Evolutionary conservation across 2,329 filamentous ascomycete species (phyloP).

Genomic region (Nemania sp.): DNA sequence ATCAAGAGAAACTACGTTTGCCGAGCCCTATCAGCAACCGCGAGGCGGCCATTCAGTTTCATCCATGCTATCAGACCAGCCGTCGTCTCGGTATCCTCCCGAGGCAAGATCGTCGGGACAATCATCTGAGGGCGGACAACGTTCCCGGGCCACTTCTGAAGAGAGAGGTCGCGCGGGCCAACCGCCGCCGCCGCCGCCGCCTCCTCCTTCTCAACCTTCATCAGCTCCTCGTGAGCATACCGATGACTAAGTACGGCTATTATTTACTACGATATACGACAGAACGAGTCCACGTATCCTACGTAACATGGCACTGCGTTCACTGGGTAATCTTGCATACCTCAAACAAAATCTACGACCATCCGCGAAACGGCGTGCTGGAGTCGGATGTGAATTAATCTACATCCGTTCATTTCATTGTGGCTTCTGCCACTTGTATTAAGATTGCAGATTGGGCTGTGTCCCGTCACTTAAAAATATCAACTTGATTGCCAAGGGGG

Average conservation of each 20-base stretch:
- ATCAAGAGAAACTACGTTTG: slow-evolving; percentile 41
- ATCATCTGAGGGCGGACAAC: slow-evolving; percentile 37
- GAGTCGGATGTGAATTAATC: neutral
- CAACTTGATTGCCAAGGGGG: neutral
- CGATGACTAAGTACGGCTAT: neutral
- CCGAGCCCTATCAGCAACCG: slow-evolving; percentile 38
- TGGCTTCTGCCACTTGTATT: slow-evolving; percentile 20
- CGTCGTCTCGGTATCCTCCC: slow-evolving; percentile 36
- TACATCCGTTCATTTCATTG: slow-evolving; percentile 14
- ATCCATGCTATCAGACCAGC: slow-evolving; percentile 48
- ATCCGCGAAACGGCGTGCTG: slow-evolving; percentile 5
- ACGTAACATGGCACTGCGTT: neutral
- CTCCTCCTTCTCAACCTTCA: slow-evolving; percentile 1
- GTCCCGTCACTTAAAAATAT: slow-evolving; percentile 23
- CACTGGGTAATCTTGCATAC: neutral
- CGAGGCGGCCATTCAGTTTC: slow-evolving; percentile 49
- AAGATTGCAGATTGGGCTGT: slow-evolving; percentile 14
- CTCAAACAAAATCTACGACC: slow-evolving; percentile 8
- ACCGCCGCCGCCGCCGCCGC: slow-evolving; percentile 18
- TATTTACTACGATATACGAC: neutral
- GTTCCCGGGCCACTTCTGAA: slow-evolving; percentile 41
- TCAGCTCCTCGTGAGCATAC: slow-evolving; percentile 14
- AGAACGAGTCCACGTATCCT: neutral
- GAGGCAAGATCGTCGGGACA: slow-evolving; percentile 34
- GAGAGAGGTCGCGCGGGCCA: slow-evolving; percentile 40